Evolutionary conservation across 805 yeast species (phyloP).

Genomic region (Candida sithepensis): DNA sequence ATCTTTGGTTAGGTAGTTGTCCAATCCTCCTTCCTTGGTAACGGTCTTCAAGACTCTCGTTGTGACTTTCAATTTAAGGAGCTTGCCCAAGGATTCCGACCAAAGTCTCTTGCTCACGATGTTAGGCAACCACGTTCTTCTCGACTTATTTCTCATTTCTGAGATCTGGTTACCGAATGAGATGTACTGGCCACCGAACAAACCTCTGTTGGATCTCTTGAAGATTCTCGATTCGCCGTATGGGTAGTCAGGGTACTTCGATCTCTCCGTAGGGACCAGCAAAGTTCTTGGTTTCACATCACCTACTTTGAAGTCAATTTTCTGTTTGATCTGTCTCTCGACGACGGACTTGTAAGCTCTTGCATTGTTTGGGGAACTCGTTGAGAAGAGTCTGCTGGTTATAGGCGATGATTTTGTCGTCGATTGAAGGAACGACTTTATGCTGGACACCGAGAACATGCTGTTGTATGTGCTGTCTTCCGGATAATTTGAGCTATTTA

Average conservation of each 20-base stretch:
- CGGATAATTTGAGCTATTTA: too few relatives aligned
- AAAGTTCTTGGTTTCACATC: conserved; percentile 43
- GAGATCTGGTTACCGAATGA: conserved; percentile 75
- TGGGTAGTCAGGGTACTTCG: conserved; percentile 61
- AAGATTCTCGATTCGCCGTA: conserved; percentile 76
- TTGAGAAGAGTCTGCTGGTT: conserved; percentile 26
- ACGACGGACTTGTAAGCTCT: conserved; percentile 40
- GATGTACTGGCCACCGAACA: conserved; percentile 85
- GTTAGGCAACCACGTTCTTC: conserved; percentile 79
- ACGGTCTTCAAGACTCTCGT: conserved; percentile 83
- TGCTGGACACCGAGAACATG: not conserved
- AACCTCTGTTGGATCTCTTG: conserved; percentile 83
- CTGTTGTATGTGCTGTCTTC: too few relatives aligned
- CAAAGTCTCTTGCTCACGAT: conserved; percentile 71
- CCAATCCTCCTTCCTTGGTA: conserved; percentile 93
- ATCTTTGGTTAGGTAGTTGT: conserved; percentile 80
- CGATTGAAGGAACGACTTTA: conserved; percentile 1
- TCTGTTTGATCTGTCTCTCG: conserved; percentile 41
- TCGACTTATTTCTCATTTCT: conserved; percentile 67
- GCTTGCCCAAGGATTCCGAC: conserved; percentile 71
- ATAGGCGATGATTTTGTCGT: not conserved
- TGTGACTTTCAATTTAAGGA: conserved; percentile 59
- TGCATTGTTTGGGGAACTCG: conserved; percentile 16
- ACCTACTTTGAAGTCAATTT: conserved; percentile 47
- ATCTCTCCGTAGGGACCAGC: conserved; percentile 40